Evolutionary conservation across 108 stramenopile species (phyloP), one percentile per base, ranked within the genome.

Genomic region (Cyclotella kingstonii): DNA sequence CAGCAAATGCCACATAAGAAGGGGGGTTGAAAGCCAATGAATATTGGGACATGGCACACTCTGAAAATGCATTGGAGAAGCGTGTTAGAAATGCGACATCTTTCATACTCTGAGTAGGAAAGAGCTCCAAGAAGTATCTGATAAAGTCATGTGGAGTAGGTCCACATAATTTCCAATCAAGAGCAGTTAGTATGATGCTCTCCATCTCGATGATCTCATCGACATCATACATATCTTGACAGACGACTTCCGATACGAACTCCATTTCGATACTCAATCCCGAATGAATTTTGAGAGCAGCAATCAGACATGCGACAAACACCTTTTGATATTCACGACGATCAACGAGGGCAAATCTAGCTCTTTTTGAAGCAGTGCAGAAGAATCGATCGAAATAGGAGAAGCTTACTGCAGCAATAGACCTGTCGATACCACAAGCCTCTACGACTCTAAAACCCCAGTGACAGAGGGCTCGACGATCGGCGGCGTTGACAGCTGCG

Each of bases 301-400:
- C 34, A 3, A 68, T 38, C 17, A 68, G 48, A 21, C 66, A 68
- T 1, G 40, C 3, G 27, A 68, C 39, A 22, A 59, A 68, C 1
- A 40, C 45, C 38, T 59, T 18, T 38, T 68, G 66, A 49, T 34
- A 58, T 9, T 30, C 22, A 3, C 23, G 42, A 23, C 33, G 31
- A 44, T 28, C n/a, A 4, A 25, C 29, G 1, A 60, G 44, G 2
- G 66, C 56, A 4, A 17, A 27, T 18, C 40, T 17, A 11, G 41
- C 54, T 3, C 11, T 25, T 1, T 26, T 26, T 1, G 54, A 27
- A 36, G 35, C 27, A 21, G 66, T 54, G 49, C 39, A 33, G 57
- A 68, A 50, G 58, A 68, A 68, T 10, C 66, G 47, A 49, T 68
- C 66, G 21, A 68, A 68, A 58, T 68, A 68, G 0, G 58, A 50